Conservation (phyloP, 345 rosid genomes). For the Eucalyptus regnans region DNA sequence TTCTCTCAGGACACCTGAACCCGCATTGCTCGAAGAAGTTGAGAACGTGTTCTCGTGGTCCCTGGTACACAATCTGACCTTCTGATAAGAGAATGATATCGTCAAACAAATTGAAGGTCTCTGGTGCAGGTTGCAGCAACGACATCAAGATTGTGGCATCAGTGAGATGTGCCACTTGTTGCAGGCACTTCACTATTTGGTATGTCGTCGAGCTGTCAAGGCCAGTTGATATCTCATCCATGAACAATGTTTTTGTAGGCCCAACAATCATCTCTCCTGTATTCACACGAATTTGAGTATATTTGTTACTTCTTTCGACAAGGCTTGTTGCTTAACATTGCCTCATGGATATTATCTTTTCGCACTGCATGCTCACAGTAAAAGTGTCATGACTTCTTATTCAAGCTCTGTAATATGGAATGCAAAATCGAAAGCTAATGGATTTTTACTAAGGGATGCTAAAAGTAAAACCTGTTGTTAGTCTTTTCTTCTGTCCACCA, state of each 20-base stretch:
- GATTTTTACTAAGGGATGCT: neutral
- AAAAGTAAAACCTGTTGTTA: constrained; percentile 56
- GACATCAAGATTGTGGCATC: constrained; percentile 75
- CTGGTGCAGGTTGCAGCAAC: constrained; percentile 85
- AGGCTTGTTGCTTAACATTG: neutral
- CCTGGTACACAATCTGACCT: constrained; percentile 79
- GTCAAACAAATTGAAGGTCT: constrained; percentile 80
- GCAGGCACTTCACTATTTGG: constrained; percentile 83
- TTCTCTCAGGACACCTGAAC: constrained; percentile 73
- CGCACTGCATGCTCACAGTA: neutral
- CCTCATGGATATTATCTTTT: neutral
- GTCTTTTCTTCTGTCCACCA: constrained; percentile 83
- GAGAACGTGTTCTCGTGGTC: constrained; percentile 58
- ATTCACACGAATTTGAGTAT: neutral
- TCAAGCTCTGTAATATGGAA: neutral
- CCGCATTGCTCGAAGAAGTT: constrained; percentile 68
- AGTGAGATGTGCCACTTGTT: constrained; percentile 61
- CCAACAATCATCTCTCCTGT: constrained; percentile 97
- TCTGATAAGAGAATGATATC: constrained; percentile 69
- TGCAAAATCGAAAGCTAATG: neutral
- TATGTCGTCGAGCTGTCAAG: constrained; percentile 82
- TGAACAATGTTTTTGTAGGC: constrained; percentile 78
- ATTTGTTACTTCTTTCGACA: neutral
- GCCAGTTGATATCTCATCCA: constrained; percentile 98
- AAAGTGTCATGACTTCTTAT: neutral